Evolutionary conservation across 805 yeast species (phyloP), one percentile per base, ranked within the genome.

Genomic region (Kodamaea nitidulidarum): DNA sequence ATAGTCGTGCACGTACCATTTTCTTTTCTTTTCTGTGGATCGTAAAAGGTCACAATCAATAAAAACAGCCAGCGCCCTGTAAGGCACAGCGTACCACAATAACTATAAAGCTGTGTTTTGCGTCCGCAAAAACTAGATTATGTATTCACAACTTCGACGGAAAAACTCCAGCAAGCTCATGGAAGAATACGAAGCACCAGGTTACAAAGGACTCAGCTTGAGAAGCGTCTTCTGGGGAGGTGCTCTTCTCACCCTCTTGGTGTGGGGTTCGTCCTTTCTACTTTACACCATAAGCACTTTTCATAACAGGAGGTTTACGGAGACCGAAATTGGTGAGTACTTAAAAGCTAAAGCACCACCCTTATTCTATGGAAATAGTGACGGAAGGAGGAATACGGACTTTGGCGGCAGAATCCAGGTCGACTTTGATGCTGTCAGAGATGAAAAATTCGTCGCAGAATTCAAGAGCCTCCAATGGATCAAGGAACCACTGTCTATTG

Each of bases 401-500:
- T 33, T 35, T 25, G 45, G 45, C 10, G 61, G 59, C 1, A 59
- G 56, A 41, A 42, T 44, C 7, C 61, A 59, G 12, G 47, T 68
- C 32, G 55, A 60, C 33, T 54, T 62, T 24, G 43, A 55, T 3
- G 53, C 52, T 7, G 60, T 60, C 2, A 70, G 91, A 46, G 73
- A 75, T 36, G 78, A 78, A 1, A 67, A 74, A 3, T 84, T 84
- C 49, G 44, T 54, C 0, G 82, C 93, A 0, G 58, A 63, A 11
- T 59, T 52, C 36, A 74, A 76, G 44, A 57, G 73, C 7, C 66
- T 87, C 22, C 91, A 84, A 56, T 87, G 95, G 95, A 75, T 86
- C 32, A 65, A 60, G 12, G 64, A 65, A 15, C 76, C 78, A 1
- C 67, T 67, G 16, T 74, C 82, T 0, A 52, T 62, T 7, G 46